Base-by-base conservation (phyloP, 2,329 filamentous ascomycete species). In the Colletotrichum tropicale region DNA sequence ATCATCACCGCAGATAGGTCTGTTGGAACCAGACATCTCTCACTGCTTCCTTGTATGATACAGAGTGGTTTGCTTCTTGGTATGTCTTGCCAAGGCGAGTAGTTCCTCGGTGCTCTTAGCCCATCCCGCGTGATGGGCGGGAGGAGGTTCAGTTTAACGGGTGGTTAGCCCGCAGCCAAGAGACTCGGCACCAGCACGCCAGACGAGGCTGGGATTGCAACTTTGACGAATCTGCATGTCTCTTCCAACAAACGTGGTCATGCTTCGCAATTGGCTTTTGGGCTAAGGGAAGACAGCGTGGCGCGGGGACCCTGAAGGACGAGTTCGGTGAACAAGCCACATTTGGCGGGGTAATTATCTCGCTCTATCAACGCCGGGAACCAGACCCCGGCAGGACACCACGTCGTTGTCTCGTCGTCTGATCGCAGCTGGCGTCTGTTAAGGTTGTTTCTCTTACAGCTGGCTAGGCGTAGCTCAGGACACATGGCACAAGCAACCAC, bases 121-220 rank as follows among this genome's bases (percentile, higher is more conserved):
- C 64, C 64, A 67, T 68, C 32, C 69, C 56, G 32, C 70, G 62
- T 26, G 43, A 4, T 5, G 30, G 55, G 32, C 38, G 55, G 70
- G 43, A 26, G 28, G 26, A 64, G 24, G 56, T 67, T 15, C 28
- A 68, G 32, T 67, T 65, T 1, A 64, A 73, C 64, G 56, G 58
- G 5, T 73, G 34, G n/a, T 48, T 65, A 60, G 73, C 21, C 64
- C 70, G 64, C n/a, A 43, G 74, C 74, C 74, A 75, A 75, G 74
- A 75, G 58, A 48, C 74, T 75, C 26, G 74, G 74, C 64, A 28
- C 74, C 64, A 75, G 74, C 74, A 75, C 70, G 74, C 74, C 74
- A 75, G 74, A 75, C 32, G 69, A 68, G 70, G 74, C 70, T 52
- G 74, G 43, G 28, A 75, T 75, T 73, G 70, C 74, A 75, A 75